phyloP scores from a whole-genome alignment of 257 asterid genomes.

The Datura wrightii region DNA sequence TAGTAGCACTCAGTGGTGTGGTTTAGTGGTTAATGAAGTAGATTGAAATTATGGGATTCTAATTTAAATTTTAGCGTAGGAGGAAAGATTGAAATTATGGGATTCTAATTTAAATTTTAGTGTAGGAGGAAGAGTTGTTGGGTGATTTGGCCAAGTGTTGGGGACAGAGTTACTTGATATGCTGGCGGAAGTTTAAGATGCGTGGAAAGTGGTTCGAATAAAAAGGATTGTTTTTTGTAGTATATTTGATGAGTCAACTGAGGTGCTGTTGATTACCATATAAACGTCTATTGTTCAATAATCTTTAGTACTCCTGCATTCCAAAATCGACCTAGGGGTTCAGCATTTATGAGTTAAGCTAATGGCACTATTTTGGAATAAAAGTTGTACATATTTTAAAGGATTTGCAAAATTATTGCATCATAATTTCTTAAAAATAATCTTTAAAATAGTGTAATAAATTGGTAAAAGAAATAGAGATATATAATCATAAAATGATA shows the following conservation, averaged over 20 bases:
- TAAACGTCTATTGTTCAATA: not conserved
- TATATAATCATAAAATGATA: no score
- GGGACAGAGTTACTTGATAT: not conserved
- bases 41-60: not conserved
- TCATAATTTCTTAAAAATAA: not conserved
- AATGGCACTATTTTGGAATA: no score
- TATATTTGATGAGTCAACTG: not conserved
- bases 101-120: not conserved
- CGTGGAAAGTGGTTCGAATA: no score
- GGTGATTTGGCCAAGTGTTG: not conserved
- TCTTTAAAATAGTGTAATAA: not conserved
- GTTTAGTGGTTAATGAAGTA: not conserved
- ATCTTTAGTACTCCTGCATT: not conserved
- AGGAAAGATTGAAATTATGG: no score
- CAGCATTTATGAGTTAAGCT: not conserved
- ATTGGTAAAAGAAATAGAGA: not conserved
- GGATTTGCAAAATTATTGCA: not conserved
- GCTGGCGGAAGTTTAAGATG: no score
- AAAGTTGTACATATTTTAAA: not conserved
- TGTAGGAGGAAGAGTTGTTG: not conserved
- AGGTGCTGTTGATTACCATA: not conserved
- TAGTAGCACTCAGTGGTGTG: not conserved
- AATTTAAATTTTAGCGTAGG: not conserved
- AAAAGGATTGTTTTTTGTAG: not conserved
- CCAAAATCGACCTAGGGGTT: not conserved